These are phyloP conservation scores for Whalleya microplaca DNA, from an alignment of 2,329 filamentous ascomycete species.

Conservation along the genomic window DNA sequence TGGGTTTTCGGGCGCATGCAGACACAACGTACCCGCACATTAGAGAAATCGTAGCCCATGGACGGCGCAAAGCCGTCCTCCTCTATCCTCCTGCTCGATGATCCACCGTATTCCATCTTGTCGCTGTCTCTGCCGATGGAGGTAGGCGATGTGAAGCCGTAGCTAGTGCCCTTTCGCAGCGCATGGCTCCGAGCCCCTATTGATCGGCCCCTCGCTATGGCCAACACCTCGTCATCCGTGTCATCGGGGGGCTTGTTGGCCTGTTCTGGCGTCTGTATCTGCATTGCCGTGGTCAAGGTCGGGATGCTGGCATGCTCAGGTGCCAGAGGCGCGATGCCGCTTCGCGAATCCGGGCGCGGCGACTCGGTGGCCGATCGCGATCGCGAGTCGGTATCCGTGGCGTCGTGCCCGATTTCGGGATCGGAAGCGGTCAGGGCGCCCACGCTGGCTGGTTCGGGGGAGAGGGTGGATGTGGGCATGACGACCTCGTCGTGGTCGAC, in stretches of 20 bases:
- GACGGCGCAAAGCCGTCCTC: conserved; percentile 40
- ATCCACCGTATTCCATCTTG: no score
- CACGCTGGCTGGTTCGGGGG: no score
- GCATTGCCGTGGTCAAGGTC: no score
- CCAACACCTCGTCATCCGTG: conserved; percentile 21
- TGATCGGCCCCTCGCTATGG: conserved; percentile 3
- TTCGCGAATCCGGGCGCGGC: conserved; percentile 30
- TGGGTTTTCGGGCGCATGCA: not conserved
- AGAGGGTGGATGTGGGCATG: no score
- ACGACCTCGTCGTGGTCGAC: conserved; percentile 27
- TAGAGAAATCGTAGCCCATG: conserved; percentile 58
- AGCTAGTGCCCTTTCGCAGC: conserved; percentile 22
- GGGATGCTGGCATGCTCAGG: no score
- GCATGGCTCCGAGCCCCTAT: conserved; percentile 8
- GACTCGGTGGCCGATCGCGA: conserved; percentile 35
- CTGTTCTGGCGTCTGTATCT: no score
- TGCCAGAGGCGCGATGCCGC: no score
- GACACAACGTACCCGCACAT: conserved; percentile 52
- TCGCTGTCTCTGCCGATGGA: conserved; percentile 24
- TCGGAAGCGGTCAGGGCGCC: no score
- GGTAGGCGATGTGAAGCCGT: no score
- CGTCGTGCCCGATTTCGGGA: conserved; percentile 14
- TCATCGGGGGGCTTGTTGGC: conserved; percentile 18
- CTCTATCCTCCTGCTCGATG: conserved; percentile 29
- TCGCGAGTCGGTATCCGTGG: conserved; percentile 6